Conservation (phyloP, 768 basidiomycete species). For the Lentinus brumalis region DNA sequence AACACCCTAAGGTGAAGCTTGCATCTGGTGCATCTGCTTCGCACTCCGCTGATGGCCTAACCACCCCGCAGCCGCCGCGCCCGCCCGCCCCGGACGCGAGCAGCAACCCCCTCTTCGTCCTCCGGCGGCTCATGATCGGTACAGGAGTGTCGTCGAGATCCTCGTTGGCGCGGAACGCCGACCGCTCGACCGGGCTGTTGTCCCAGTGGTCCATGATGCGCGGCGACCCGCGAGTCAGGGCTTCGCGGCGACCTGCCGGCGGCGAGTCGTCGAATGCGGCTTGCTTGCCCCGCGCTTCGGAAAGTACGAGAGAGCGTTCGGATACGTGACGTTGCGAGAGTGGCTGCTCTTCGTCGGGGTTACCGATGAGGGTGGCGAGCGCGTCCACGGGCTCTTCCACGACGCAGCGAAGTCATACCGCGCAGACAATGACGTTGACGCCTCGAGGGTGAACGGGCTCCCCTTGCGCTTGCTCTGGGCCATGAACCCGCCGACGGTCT, state of each 20-base stretch:
- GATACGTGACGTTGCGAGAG: slow-evolving; percentile 50
- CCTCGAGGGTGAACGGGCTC: slow-evolving; percentile 27
- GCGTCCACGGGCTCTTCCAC: slow-evolving; percentile 50
- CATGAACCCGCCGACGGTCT: slow-evolving; percentile 32
- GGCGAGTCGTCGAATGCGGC: slow-evolving; percentile 10
- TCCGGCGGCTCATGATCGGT: slow-evolving; percentile 16
- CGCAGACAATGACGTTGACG: slow-evolving; percentile 44
- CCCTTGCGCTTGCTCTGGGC: slow-evolving; percentile 24
- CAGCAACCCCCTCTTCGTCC: too few species aligned
- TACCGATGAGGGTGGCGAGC: slow-evolving; percentile 15
- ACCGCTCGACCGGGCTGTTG: slow-evolving; percentile 4
- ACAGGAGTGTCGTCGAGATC: slow-evolving; percentile 28
- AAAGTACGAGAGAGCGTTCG: slow-evolving; percentile 31
- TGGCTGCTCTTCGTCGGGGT: slow-evolving; percentile 23
- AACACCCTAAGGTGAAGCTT: too few species aligned
- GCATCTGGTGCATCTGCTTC: too few species aligned
- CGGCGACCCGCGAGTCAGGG: slow-evolving; percentile 48
- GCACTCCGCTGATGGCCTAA: too few species aligned
- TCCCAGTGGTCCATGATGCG: slow-evolving; percentile 43
- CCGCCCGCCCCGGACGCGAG: too few species aligned
- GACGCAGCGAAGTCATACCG: slow-evolving; percentile 63
- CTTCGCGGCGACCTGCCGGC: neutral
- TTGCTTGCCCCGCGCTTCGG: slow-evolving; percentile 10
- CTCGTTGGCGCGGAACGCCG: slow-evolving; percentile 6
- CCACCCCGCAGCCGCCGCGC: too few species aligned